Evolutionary conservation across 225 moss, liverwort and hornwort genomes (phyloP).

Genomic region (Marchantia paleacea): DNA sequence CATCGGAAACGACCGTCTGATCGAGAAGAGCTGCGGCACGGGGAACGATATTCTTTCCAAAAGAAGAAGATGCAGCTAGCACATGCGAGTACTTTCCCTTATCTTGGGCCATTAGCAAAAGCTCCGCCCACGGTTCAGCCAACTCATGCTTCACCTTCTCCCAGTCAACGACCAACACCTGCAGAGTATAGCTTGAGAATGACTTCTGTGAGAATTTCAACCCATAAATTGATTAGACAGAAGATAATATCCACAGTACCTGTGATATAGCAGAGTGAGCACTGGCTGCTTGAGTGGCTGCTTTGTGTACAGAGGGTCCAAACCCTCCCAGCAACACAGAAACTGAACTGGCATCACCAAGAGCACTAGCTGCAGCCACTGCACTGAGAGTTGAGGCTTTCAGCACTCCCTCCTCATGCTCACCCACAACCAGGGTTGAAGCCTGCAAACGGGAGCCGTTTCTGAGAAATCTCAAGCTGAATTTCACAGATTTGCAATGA

Average conservation of each 20-base stretch:
- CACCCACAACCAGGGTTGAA: conserved; percentile 72
- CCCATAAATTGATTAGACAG: background rate
- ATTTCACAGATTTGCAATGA: background rate
- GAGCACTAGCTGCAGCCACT: conserved; percentile 60
- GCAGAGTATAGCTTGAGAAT: conserved; percentile 10
- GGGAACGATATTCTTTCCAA: conserved; percentile 82
- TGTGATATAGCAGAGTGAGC: conserved; percentile 65
- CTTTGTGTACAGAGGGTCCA: conserved; percentile 61
- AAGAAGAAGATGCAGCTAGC: conserved; percentile 70
- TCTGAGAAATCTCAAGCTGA: background rate
- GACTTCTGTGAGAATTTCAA: background rate
- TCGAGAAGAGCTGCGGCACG: conserved; percentile 81
- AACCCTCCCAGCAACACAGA: conserved; percentile 71
- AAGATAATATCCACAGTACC: conserved; percentile 30
- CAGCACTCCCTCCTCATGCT: conserved; percentile 71
- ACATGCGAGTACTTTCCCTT: conserved; percentile 77
- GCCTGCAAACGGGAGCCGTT: conserved; percentile 34
- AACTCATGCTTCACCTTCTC: conserved; percentile 69
- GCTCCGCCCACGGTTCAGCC: conserved; percentile 93
- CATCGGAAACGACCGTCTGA: conserved; percentile 77
- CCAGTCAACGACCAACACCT: conserved; percentile 83
- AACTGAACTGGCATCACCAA: conserved; percentile 56
- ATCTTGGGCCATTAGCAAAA: conserved; percentile 54
- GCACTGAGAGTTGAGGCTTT: conserved; percentile 61
- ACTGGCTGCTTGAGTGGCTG: conserved; percentile 69